A percentile compares a stretch with the other conserved stretches of the same genome.
These are phyloP conservation scores for Agaricus sinodeliciosus DNA, from an alignment of 768 basidiomycete genomes.

Conservation along the genomic window DNA sequence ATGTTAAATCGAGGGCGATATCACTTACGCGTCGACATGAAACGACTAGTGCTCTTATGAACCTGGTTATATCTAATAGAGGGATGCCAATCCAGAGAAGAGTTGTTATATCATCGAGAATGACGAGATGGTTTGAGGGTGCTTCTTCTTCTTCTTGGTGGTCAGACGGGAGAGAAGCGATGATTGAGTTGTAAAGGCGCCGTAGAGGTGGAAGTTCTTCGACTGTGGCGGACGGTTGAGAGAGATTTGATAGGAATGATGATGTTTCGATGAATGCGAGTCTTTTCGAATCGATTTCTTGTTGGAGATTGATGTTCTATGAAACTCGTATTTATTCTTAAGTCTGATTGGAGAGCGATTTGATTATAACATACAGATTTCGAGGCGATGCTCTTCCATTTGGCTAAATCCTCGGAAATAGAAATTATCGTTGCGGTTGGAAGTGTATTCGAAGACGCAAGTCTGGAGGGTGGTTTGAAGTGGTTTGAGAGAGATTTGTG, in stretches of 20 bases:
- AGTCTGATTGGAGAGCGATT: too few relatives aligned
- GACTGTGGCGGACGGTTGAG: constrained; percentile 17
- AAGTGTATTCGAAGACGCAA: too few relatives aligned
- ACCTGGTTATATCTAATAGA: constrained; percentile 42
- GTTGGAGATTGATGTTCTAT: constrained; percentile 35
- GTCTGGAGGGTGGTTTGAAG: constrained; percentile 34
- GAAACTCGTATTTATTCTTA: background rate
- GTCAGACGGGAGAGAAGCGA: constrained; percentile 28
- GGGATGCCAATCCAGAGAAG: constrained; percentile 70
- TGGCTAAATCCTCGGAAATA: constrained; percentile 45
- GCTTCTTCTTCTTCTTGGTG: constrained; percentile 5
- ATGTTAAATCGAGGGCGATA: background rate
- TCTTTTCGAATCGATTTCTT: constrained; percentile 27
- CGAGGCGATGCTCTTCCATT: constrained; percentile 58
- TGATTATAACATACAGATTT: constrained; percentile 46
- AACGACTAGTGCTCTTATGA: constrained; percentile 52
- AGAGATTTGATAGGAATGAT: constrained; percentile 19
- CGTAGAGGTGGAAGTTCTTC: constrained; percentile 15
- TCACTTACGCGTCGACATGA: constrained; percentile 46
- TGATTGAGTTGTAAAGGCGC: constrained; percentile 23
- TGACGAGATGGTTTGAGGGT: constrained; percentile 32
- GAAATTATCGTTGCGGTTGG: constrained; percentile 45
- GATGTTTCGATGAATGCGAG: constrained; percentile 50
- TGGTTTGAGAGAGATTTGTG: constrained; percentile 46
- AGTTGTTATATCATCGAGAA: constrained; percentile 64